A percentile compares a stretch with the other conserved stretches of the same genome.
Evolutionary conservation across 176 grass and related monocot genomes (phyloP).

Genomic region (Aegilops tauschii): DNA sequence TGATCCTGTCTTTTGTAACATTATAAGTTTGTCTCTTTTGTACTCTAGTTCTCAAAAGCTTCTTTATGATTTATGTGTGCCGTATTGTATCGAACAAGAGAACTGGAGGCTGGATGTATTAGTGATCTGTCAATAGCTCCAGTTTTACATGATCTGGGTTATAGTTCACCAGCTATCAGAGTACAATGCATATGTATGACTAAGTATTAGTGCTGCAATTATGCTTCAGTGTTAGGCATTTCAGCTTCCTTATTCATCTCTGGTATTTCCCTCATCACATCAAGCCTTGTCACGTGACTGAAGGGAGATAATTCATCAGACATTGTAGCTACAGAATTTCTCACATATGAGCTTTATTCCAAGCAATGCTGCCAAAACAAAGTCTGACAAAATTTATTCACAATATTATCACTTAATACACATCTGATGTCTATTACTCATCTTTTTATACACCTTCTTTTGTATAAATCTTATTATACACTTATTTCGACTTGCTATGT

Average conservation of each 20-base stretch:
- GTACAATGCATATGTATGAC: not conserved
- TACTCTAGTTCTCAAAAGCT: not conserved
- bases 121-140: conserved; percentile 1
- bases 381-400: conserved; percentile 13
- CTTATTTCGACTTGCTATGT: not conserved
- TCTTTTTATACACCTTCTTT: not conserved
- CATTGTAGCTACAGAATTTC: not conserved
- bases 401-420: not conserved
- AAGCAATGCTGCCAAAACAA: not conserved
- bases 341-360: not conserved
- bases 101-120: not conserved
- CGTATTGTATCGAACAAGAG: conserved; percentile 5
- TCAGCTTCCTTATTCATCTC: not conserved
- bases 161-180: not conserved
- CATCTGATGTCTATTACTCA: conserved; percentile 14
- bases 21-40: not conserved
- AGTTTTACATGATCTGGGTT: not conserved
- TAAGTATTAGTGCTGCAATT: not conserved
- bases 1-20: not conserved
- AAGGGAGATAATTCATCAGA: not conserved
- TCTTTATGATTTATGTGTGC: not conserved
- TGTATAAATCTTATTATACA: not conserved
- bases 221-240: not conserved
- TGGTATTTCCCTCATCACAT: not conserved
- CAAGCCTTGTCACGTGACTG: not conserved